A percentile compares a stretch with the other conserved stretches of the same genome.
phyloP scores from a whole-genome alignment of 768 basidiomycete species.

The Suillus decipiens region DNA sequence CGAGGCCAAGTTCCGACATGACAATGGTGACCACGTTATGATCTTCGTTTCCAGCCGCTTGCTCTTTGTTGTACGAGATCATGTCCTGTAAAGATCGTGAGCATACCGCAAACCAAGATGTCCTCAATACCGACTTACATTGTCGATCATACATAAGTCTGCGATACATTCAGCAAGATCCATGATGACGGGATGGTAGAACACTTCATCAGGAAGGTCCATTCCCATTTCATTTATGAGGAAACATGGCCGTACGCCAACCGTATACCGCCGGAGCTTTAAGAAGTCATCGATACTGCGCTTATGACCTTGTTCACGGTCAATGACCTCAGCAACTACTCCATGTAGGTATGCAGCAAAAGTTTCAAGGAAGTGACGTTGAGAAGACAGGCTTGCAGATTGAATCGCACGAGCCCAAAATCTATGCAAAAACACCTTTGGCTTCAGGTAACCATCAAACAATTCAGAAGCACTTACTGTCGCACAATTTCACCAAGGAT shows the following conservation, averaged over 20 bases:
- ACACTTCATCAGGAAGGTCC: slow-evolving; percentile 36
- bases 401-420: slow-evolving; percentile 12
- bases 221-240: slow-evolving; percentile 33
- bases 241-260: slow-evolving; percentile 31
- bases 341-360: slow-evolving; percentile 9
- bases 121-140: slow-evolving; percentile 15
- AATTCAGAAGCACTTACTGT: slow-evolving; percentile 11
- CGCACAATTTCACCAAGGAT: slow-evolving; percentile 15
- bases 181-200: slow-evolving; percentile 24
- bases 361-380: slow-evolving; percentile 12
- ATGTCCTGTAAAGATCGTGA: slow-evolving; percentile 29
- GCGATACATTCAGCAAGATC: slow-evolving; percentile 12
- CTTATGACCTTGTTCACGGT: slow-evolving; percentile 13
- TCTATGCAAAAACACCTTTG: not conserved
- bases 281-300: slow-evolving; percentile 34
- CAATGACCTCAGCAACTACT: slow-evolving; percentile 8
- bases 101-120: not conserved
- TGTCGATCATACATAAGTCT: slow-evolving; percentile 26
- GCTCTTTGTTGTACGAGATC: slow-evolving; percentile 38
- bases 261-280: slow-evolving; percentile 33
- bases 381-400: slow-evolving; percentile 5
- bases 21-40: slow-evolving; percentile 38
- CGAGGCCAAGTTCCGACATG: slow-evolving; percentile 30
- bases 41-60: slow-evolving; percentile 32
- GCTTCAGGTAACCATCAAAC: not conserved